Base-by-base conservation (phyloP, 345 rosid genomes). In the Eucalyptus cloeziana region DNA sequence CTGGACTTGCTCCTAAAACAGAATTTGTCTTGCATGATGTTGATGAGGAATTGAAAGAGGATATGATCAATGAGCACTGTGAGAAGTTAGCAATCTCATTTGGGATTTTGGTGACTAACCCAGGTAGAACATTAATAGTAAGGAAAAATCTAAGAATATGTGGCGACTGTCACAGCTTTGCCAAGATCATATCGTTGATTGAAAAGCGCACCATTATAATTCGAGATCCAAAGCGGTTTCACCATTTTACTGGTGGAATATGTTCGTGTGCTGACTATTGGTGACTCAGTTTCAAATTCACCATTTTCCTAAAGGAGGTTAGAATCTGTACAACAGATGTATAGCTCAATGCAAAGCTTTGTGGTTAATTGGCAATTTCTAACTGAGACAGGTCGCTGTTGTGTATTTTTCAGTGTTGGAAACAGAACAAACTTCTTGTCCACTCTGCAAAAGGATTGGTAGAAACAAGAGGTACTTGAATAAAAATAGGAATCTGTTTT, bases 1-100 rank as follows among this genome's bases (percentile, higher is more conserved):
- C 90, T 12, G 96, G 96, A 64, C 89, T 88, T 79, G 87, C 44
- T 44, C 86, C 96, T 45, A 93, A 89, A 89, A 95, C 96, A 85
- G 98, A 95, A 93, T 92, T 92, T 43, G 96, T 95, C 40, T 93
- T 95, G 51, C 98, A 96, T 87, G 94, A 96, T 92, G 95, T 96
- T 37, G 95, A 91, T 50, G 97, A 95, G 88, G 95, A 94, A 58
- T 93, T 94, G 89, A 95, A 94, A 90, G 94, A 91, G 92, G 95
- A 94, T 86, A 91, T 93, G 93, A 92, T 95, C 88, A 94, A 92
- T 86, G 90, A 94, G 88, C 98, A 95, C 49, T 93, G 95, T 44
- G 97, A 96, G 92, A 96, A 96, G 93, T 86, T 95, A 89, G 98
- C 97, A 86, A 94, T 96, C 87, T 95, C 95, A 81, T 95, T 93